Percentiles rank a stretch among this genome's conserved stretches.
phyloP scores from a whole-genome alignment of 2,329 filamentous ascomycete genomes.

The Penicillium brasilianum region DNA sequence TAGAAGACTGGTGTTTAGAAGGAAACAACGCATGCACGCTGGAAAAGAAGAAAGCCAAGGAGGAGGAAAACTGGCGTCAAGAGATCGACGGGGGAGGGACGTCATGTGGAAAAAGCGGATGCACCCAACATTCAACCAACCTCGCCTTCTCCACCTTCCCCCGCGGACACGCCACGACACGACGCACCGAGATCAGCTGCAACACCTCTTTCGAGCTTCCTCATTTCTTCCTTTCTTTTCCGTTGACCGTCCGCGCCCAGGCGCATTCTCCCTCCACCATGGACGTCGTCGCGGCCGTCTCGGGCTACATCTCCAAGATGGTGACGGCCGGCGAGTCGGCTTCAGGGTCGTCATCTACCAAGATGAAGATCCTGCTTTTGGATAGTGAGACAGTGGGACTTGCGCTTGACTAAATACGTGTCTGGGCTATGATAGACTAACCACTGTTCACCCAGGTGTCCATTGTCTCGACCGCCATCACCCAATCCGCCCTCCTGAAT shows the following conservation, averaged over 20 bases:
- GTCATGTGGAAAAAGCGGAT: constrained; percentile 28
- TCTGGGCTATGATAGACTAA: constrained; percentile 32
- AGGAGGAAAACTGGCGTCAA: constrained; percentile 12
- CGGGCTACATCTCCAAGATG: constrained; percentile 96
- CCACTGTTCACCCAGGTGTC: constrained; percentile 61
- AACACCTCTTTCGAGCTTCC: constrained; percentile 7
- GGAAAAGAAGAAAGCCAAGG: constrained; percentile 12
- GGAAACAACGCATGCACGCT: constrained; percentile 10
- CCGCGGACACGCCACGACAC: constrained; percentile 17
- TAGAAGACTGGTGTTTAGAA: constrained; percentile 13
- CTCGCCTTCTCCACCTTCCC: constrained; percentile 25
- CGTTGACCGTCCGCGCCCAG: constrained; percentile 13
- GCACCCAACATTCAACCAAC: constrained; percentile 28
- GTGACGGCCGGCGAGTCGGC: constrained; percentile 78
- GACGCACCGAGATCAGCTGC: constrained; percentile 12
- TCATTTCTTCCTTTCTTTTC: constrained; percentile 4
- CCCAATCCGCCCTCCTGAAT: constrained; percentile 90
- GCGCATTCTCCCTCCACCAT: constrained; percentile 58
- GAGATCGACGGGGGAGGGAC: constrained; percentile 12
- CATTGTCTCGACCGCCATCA: constrained; percentile 92
- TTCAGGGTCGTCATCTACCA: constrained; percentile 67
- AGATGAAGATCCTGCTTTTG: constrained; percentile 97
- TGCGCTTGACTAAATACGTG: constrained; percentile 36
- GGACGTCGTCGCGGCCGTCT: constrained; percentile 92
- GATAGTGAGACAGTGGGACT: constrained; percentile 83